Evolutionary conservation across 306 rosid genomes (phyloP).

Genomic region (Pyrus bretschneideri): DNA sequence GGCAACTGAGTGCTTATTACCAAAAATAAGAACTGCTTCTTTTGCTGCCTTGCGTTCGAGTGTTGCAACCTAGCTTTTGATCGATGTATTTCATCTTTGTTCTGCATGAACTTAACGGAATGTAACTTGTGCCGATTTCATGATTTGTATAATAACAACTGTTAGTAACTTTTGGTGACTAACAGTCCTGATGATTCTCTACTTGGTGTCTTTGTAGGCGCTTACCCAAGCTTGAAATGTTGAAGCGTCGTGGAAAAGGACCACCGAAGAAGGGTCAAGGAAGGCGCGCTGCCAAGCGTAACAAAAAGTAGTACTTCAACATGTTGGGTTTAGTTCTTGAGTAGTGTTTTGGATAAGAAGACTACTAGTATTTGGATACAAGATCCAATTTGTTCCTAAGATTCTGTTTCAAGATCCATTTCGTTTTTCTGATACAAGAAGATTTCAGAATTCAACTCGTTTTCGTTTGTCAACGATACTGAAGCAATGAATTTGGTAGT

Average conservation of each 20-base stretch:
- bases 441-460: not conserved
- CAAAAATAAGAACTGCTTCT: not conserved
- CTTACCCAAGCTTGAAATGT: conserved; percentile 75
- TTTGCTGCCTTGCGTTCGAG: not conserved
- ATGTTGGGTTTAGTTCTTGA: conserved; percentile 7
- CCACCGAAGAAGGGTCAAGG: conserved; percentile 95
- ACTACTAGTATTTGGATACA: not conserved
- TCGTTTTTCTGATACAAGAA: not conserved
- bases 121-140: not conserved
- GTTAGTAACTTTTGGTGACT: not conserved
- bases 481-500: not conserved
- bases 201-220: conserved; percentile 43
- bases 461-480: not conserved
- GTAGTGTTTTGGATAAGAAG: conserved; percentile 15
- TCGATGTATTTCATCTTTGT: not conserved
- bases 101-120: not conserved
- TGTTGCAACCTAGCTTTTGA: not conserved
- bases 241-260: conserved; percentile 93
- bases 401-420: not conserved
- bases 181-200: not conserved
- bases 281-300: conserved; percentile 76
- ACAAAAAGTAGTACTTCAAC: conserved; percentile 26
- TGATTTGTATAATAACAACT: not conserved
- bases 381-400: not conserved
- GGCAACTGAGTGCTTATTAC: not conserved